Evolutionary conservation across 2,329 filamentous ascomycete species (phyloP).

Genomic region (Fusarium sp.): DNA sequence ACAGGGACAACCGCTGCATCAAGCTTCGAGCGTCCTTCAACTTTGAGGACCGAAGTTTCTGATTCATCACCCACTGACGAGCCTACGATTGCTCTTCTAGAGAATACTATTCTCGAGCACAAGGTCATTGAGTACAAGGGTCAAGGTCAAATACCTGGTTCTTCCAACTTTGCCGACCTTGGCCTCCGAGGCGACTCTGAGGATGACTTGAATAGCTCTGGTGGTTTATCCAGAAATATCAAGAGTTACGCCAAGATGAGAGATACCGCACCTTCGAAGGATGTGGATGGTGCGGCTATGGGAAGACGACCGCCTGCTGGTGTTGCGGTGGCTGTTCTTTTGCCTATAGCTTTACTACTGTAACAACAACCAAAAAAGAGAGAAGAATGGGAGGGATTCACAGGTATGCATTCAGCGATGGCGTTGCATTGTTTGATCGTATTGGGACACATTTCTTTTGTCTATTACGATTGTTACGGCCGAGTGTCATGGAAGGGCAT

Average conservation of each 20-base stretch:
- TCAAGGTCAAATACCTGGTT: background rate
- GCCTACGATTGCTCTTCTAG: slow-evolving; percentile 18
- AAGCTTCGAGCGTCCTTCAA: slow-evolving; percentile 25
- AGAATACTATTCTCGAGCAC: slow-evolving; percentile 33
- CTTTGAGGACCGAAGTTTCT: slow-evolving; percentile 26
- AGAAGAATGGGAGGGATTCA: background rate
- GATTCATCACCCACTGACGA: slow-evolving; percentile 15
- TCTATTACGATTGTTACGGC: slow-evolving; percentile 23
- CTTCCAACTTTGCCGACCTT: slow-evolving; percentile 21
- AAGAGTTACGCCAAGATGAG: slow-evolving; percentile 25
- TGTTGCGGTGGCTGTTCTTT: slow-evolving; percentile 18
- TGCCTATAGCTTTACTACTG: slow-evolving; percentile 33
- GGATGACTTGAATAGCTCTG: background rate
- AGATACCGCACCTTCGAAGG: slow-evolving; percentile 18
- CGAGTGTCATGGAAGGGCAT: background rate
- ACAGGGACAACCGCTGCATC: slow-evolving; percentile 13
- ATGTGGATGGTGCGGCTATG: slow-evolving; percentile 12
- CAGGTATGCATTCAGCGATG: slow-evolving; percentile 24
- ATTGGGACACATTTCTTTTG: slow-evolving; percentile 10
- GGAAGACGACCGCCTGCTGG: slow-evolving; percentile 10
- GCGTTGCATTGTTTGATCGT: slow-evolving; percentile 18
- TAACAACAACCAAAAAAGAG: background rate
- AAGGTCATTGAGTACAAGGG: slow-evolving; percentile 24
- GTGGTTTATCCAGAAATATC: background rate
- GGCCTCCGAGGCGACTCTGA: slow-evolving; percentile 4